phyloP scores from a whole-genome alignment of 192 early-diverging fungal genomes.

The Coemansia sp. region DNA sequence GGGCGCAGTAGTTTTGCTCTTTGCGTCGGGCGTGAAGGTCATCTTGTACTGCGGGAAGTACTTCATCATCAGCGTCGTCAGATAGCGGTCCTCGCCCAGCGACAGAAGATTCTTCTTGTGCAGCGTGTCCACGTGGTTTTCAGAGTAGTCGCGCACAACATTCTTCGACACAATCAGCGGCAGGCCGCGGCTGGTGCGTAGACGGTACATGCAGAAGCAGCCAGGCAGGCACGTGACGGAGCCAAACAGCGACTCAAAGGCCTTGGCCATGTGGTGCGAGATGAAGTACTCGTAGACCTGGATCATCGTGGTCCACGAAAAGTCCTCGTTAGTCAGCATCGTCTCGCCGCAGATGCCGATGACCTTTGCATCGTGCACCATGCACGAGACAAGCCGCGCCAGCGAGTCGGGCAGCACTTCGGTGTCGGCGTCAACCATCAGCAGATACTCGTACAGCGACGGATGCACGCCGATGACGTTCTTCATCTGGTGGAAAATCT shows the following conservation, averaged over 20 bases:
- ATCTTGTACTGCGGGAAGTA: slow-evolving; percentile 95
- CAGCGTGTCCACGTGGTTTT: slow-evolving; percentile 90
- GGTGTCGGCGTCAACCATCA: slow-evolving; percentile 83
- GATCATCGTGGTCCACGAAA: slow-evolving; percentile 79
- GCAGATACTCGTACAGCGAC: slow-evolving; percentile 73
- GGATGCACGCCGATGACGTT: slow-evolving; percentile 92
- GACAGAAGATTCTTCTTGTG: slow-evolving; percentile 97
- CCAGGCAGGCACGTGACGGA: slow-evolving; percentile 82
- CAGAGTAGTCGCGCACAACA: slow-evolving; percentile 84
- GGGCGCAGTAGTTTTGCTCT: slow-evolving; percentile 86
- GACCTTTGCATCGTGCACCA: slow-evolving; percentile 75
- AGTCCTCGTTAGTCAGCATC: slow-evolving; percentile 35
- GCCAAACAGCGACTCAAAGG: slow-evolving; percentile 79
- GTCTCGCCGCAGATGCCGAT: slow-evolving; percentile 91
- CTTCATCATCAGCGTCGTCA: slow-evolving; percentile 96
- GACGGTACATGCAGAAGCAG: slow-evolving; percentile 86
- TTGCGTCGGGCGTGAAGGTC: slow-evolving; percentile 85
- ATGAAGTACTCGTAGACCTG: slow-evolving; percentile 95
- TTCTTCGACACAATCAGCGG: slow-evolving; percentile 81
- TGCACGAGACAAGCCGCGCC: slow-evolving; percentile 82
- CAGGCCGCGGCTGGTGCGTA: slow-evolving; percentile 64
- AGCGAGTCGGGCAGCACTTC: slow-evolving; percentile 83
- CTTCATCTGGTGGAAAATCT: slow-evolving; percentile 96
- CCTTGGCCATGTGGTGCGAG: slow-evolving; percentile 90
- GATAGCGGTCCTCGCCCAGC: slow-evolving; percentile 95